These are phyloP conservation scores for Suillus fuscotomentosus DNA, from an alignment of 768 basidiomycete genomes.

Conservation along the genomic window DNA sequence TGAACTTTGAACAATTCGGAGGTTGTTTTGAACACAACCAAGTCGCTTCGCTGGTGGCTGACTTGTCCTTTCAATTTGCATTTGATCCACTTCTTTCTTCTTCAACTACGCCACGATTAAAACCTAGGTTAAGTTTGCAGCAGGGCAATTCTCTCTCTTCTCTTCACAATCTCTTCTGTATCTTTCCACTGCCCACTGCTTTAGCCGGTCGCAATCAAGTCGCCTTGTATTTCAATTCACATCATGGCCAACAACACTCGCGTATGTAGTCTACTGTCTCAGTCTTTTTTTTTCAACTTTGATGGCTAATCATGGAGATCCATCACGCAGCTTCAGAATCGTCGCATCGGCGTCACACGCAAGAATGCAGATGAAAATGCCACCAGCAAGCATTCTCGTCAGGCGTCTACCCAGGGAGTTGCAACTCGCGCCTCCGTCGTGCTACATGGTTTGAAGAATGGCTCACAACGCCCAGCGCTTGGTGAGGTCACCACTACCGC, in stretches of 20 bases:
- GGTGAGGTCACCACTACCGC: slow-evolving; percentile 80
- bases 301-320: slow-evolving; percentile 7
- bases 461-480: slow-evolving; percentile 66
- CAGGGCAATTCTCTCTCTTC: slow-evolving; percentile 32
- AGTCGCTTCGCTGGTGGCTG: slow-evolving; percentile 30
- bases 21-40: slow-evolving; percentile 22
- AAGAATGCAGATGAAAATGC: slow-evolving; percentile 81
- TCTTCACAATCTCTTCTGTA: slow-evolving; percentile 29
- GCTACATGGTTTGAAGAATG: slow-evolving; percentile 47
- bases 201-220: slow-evolving; percentile 16
- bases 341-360: slow-evolving; percentile 65
- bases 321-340: slow-evolving; percentile 57
- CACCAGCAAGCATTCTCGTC: slow-evolving; percentile 62
- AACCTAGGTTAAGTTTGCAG: slow-evolving; percentile 16
- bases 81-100: slow-evolving; percentile 16
- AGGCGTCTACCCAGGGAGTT: slow-evolving; percentile 48
- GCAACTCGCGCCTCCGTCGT: slow-evolving; percentile 50
- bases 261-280: slow-evolving; percentile 33
- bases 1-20: slow-evolving; percentile 12
- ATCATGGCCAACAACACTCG: slow-evolving; percentile 63
- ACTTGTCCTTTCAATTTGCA: slow-evolving; percentile 23
- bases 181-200: slow-evolving; percentile 10
- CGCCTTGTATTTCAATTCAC: slow-evolving; percentile 22
- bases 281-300: slow-evolving; percentile 13
- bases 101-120: slow-evolving; percentile 23